Conservation (phyloP, 148 eudicot species). For the Cornus suecica region DNA sequence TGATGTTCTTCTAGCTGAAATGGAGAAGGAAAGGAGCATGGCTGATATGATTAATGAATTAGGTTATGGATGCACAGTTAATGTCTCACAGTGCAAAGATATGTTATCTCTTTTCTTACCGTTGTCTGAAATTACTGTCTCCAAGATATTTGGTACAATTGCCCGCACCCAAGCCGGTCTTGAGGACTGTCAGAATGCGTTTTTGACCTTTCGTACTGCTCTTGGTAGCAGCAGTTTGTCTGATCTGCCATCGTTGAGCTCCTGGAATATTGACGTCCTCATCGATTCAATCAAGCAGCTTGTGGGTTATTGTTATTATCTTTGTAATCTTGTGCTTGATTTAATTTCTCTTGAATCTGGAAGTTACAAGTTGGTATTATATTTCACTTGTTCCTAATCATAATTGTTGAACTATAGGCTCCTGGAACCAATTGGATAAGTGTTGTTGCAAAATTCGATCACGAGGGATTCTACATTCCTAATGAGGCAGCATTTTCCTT, state of each 20-base stretch:
- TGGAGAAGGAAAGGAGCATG: constrained; percentile 86
- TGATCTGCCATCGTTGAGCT: constrained; percentile 56
- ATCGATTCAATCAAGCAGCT: constrained; percentile 84
- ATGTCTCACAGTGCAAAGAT: constrained; percentile 79
- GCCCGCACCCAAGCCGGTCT: constrained; percentile 59
- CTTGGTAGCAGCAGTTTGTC: constrained; percentile 42
- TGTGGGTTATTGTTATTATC: constrained; percentile 44
- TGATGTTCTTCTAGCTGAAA: constrained; percentile 76
- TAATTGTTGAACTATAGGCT: constrained; percentile 44
- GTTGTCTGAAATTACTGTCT: constrained; percentile 61
- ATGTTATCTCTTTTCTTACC: constrained; percentile 68
- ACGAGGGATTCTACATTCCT: constrained; percentile 87
- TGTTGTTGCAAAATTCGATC: constrained; percentile 81
- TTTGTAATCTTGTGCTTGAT: constrained; percentile 2
- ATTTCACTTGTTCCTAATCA: background rate
- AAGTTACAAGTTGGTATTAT: background rate
- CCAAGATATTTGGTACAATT: constrained; percentile 75
- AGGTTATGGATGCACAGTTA: constrained; percentile 83
- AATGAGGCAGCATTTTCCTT: constrained; percentile 66
- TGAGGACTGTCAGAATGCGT: constrained; percentile 52
- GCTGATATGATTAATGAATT: constrained; percentile 83
- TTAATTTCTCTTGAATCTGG: background rate
- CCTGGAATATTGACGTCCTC: constrained; percentile 80
- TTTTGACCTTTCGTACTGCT: constrained; percentile 69
- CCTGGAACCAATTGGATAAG: constrained; percentile 77